Evolutionary conservation across 2,329 filamentous ascomycete species (phyloP), one percentile per base, ranked within the genome.

Genomic region (Penicillium paneum): DNA sequence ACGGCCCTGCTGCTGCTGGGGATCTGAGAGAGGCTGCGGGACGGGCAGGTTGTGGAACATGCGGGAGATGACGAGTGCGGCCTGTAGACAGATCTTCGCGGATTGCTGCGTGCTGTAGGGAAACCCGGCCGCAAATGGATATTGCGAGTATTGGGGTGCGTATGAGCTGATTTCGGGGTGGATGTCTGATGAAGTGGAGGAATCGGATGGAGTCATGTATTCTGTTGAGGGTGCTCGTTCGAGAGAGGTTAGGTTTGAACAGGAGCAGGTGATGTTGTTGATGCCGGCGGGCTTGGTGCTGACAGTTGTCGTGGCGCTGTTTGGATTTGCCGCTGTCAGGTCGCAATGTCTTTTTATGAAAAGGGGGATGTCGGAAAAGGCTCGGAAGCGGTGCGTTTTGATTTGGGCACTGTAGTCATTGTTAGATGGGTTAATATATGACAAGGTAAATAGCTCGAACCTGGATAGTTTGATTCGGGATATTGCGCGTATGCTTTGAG

Each of bases 341-440:
- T 78, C 76, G 58, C 75, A 78, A 50, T 78, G 75, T 36, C 69
- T 71, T 52, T 76, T 75, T 24, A 76, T 70, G 57, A 78, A 78
- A 13, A 78, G 70, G 1, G 76, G 75, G 11, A 76, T 73, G 52
- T 78, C 75, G 17, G 71, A 74, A 55, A 78, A 78, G 15, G 76
- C 76, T 39, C 74, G 65, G 51, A 77, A 77, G n/a, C 76, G 72
- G 54, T 78, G 75, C 0, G 71, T 66, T 62, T 78, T 78, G 31
- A 78, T 77, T 60, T 74, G 73, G 11, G 76, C 74, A 59, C 76
- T 78, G 55, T 12, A 36, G 10, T 17, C 11, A 21, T 43, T 7
- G 49, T 64, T 55, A 57, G 45, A 54, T 40, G 47, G 24, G 28
- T 26, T 19, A 12, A 38, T 11, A 7, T 11, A 31, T 26, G 12